Evolutionary conservation across 441 rosid species (phyloP), one percentile per base, ranked within the genome.

Genomic region (Mallotus repandus): DNA sequence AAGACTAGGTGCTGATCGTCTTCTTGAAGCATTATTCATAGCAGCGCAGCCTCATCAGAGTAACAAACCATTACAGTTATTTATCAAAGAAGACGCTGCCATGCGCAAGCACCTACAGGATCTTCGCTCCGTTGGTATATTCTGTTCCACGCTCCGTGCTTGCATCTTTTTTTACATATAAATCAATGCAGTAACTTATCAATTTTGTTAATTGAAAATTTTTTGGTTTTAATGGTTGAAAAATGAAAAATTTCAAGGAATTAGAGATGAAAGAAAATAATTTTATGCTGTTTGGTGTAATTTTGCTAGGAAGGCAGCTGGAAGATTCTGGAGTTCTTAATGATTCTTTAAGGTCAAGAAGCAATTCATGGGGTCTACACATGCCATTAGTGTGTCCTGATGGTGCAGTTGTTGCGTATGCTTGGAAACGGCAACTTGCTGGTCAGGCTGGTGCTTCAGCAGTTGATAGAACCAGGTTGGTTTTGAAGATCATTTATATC

Each of bases 371-470:
- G 98, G 96, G 97, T 67, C 83, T 91, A 85, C 97, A 93, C 65
- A 88, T 95, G 94, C 98, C 99, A 0, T 45, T 95, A 83, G 99
- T 93, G 63, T 95, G 98, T 81, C 99, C 98, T 1, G 99, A 95
- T 79, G 99, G 99, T 19, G 99, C 98, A 0, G 99, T 91, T 0
- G 99, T 95, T 16, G 98, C 96, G 0, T 95, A 95, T 79, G 98
- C 99, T 54, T 93, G 99, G 98, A 93, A 95, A 74, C 86, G 99
- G 12, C 99, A 95, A 71, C 93, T 93, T 8, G 99, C 99, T 22
- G 98, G 99, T 29, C 99, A 95, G 83, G 98, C 98, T 67, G 98
- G 99, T 80, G 98, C 98, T 9, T 93, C 97, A 75, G 97, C 99
- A 45, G 99, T 93, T 52, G 99, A 95, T 75, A 85, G 98, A 81